Base-by-base conservation (phyloP, 805 yeast genomes). In the Yamadazyma paraphyllophila region DNA sequence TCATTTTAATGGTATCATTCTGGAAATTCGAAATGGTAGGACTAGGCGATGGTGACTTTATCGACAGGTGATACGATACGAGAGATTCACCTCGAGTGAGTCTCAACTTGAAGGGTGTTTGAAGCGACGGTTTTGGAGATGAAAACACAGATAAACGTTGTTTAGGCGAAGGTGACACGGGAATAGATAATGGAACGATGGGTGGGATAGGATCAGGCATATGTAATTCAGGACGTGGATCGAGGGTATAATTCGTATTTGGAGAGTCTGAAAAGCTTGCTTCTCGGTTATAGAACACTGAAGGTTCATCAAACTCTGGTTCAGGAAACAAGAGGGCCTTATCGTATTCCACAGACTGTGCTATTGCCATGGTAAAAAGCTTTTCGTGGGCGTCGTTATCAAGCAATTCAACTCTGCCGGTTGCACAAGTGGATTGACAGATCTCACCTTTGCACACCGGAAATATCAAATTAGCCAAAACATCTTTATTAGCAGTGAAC, bases 41-140 rank as follows among this genome's bases (percentile, higher is more conserved):
- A 31, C 48, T 42, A 7, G 65, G 65, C 7, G 63, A 57, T 2
- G 61, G 55, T 1, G 57, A 47, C 16, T 57, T 47, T 8, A 50
- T 29, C 3, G 46, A 38, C 33, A 37, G 14, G 15, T 12, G 37
- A 10, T 25, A 26, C 12, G 41, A 39, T 14, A 35, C 4, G 9
- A 30, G 25, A 1, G 41, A 36, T 7, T 30, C 25, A 7, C 36
- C 32, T 16, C 45, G 17, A 3, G 36, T 13, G 10, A 16, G 36
- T 16, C 36, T 35, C 24, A 12, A 29, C 24, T 20, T 20, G 6
- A 20, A 20, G 24, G 24, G 24, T 4, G 24, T 20, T 20, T 20
- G 24, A 6, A 20, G 24, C 24, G 24, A 20, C 24, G 6, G 24
- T 20, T 20, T 20, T 3, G 24, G 24, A 4, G 24, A 20, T 20